A percentile compares a stretch with the other conserved stretches of the same genome.
Evolutionary conservation across 805 yeast genomes (phyloP).

Genomic region (Cyberlindnera xylosilytica): DNA sequence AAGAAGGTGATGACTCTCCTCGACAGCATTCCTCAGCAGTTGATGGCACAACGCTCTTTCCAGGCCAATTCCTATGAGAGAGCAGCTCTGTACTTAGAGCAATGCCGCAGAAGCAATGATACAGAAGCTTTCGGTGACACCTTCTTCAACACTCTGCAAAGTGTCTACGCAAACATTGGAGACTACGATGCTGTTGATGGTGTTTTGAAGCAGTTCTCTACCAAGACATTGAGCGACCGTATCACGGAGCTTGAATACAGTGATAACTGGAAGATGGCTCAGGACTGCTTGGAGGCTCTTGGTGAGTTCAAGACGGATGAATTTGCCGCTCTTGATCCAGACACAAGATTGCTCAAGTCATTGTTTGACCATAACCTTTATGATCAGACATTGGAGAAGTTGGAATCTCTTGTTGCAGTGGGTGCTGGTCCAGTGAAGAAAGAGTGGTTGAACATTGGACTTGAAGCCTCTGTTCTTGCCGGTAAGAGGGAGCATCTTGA

Average conservation of each 20-base stretch:
- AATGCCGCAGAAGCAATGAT: conserved; percentile 49
- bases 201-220: conserved; percentile 67
- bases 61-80: conserved; percentile 86
- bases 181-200: conserved; percentile 92
- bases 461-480: conserved; percentile 69
- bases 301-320: conserved; percentile 36
- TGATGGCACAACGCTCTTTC: conserved; percentile 74
- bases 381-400: conserved; percentile 40
- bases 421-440: conserved; percentile 10
- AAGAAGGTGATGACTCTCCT: conserved; percentile 46
- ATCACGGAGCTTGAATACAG: conserved; percentile 78
- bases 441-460: conserved; percentile 65
- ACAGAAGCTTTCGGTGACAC: conserved; percentile 31
- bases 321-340: conserved; percentile 26
- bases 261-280: conserved; percentile 83
- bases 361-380: conserved; percentile 74
- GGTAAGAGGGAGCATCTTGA: conserved; percentile 50
- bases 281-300: conserved; percentile 74
- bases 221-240: conserved; percentile 69
- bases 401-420: conserved; percentile 15
- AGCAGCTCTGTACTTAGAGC: conserved; percentile 82
- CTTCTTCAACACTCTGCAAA: conserved; percentile 54
- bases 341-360: conserved; percentile 64
- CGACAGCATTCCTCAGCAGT: conserved; percentile 55
- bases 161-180: conserved; percentile 80